phyloP scores from a whole-genome alignment of 768 basidiomycete genomes.

The Serendipita sp. region DNA sequence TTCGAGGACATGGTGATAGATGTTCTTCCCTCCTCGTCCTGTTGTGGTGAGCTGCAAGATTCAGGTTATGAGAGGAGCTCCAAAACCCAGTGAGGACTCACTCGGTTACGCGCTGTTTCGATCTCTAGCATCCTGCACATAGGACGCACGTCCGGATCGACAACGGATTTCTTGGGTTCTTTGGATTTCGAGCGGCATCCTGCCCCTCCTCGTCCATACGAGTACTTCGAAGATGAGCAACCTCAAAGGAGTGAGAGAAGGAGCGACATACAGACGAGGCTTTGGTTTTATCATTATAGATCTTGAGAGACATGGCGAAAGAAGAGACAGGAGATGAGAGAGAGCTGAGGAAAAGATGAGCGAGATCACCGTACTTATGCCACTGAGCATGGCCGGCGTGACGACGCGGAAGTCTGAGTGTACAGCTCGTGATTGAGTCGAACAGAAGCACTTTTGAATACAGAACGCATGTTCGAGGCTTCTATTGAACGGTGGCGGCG shows the following conservation, averaged over 20 bases:
- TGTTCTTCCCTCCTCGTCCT: neutral
- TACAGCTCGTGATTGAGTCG: no score
- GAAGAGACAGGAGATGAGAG: no score
- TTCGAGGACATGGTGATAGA: neutral
- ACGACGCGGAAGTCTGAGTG: no score
- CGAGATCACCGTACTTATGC: neutral
- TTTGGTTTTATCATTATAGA: neutral
- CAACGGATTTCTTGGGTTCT: neutral
- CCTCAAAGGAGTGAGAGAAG: neutral
- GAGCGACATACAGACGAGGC: neutral
- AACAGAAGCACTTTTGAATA: no score
- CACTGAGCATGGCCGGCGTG: no score
- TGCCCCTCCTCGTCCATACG: neutral
- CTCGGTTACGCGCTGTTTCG: conserved; percentile 6
- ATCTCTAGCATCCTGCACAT: neutral
- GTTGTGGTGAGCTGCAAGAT: neutral
- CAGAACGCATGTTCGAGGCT: no score
- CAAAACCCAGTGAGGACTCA: neutral
- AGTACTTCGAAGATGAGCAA: neutral
- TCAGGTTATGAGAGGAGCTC: neutral
- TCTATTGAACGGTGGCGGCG: no score
- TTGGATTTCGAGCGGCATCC: neutral
- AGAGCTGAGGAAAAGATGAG: neutral
- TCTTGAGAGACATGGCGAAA: neutral
- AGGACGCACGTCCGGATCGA: neutral